phyloP scores from a whole-genome alignment of 202 grass and related monocot genomes.

The Setaria italica region DNA sequence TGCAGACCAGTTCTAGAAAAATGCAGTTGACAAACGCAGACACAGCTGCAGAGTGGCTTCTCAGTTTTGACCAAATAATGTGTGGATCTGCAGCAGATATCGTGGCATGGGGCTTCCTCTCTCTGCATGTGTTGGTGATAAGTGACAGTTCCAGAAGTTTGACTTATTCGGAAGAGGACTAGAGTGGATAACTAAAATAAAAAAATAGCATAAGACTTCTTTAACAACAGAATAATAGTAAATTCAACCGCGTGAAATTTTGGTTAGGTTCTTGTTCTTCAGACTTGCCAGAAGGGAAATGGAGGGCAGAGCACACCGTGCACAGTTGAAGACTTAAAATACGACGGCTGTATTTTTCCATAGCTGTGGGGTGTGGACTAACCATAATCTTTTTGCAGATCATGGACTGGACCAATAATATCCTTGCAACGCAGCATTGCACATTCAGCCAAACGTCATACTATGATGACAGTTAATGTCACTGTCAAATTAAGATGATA shows the following conservation, averaged over 20 bases:
- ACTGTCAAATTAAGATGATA: not conserved
- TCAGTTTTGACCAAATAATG: slow-evolving; percentile 26
- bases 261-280: not conserved
- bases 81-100: slow-evolving; percentile 13
- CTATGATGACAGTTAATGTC: not conserved
- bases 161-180: slow-evolving; percentile 11
- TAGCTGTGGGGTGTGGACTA: not conserved
- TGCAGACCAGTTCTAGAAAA: not conserved
- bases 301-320: not conserved
- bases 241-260: not conserved
- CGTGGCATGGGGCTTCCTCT: slow-evolving; percentile 4
- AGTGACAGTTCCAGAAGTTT: slow-evolving; percentile 16
- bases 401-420: not conserved
- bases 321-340: not conserved
- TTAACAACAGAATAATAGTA: not conserved
- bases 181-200: not conserved
- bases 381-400: not conserved
- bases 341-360: not conserved
- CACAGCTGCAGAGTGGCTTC: not conserved
- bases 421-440: not conserved
- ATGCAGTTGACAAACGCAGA: not conserved
- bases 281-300: not conserved
- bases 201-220: not conserved
- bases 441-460: not conserved
- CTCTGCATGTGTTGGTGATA: not conserved